phyloP scores from a whole-genome alignment of 257 asterid species.

The Orobanche coerulescens region DNA sequence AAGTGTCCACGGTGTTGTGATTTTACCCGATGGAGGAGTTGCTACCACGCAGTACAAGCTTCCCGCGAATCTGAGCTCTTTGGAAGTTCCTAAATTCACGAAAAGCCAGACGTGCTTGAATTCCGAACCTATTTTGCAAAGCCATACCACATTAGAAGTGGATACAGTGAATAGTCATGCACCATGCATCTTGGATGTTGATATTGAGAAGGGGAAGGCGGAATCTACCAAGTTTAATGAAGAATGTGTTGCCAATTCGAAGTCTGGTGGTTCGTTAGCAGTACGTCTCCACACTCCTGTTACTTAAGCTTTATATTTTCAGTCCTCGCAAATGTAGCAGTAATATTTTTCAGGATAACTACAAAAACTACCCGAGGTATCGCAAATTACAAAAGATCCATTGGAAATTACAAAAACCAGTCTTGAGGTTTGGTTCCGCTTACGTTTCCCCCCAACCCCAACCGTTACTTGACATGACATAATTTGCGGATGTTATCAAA shows the following conservation, averaged over 20 bases:
- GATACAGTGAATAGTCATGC: slow-evolving; percentile 38
- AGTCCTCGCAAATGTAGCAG: slow-evolving; percentile 10
- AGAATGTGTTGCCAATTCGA: slow-evolving; percentile 37
- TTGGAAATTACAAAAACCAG: too few species aligned
- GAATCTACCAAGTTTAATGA: slow-evolving; percentile 37
- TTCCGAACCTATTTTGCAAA: slow-evolving; percentile 35
- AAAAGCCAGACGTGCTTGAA: slow-evolving; percentile 39
- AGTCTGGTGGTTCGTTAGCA: slow-evolving; percentile 47
- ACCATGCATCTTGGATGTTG: slow-evolving; percentile 36
- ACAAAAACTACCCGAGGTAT: too few species aligned
- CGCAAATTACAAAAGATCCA: too few species aligned
- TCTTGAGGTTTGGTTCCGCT: too few species aligned
- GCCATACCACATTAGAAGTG: slow-evolving; percentile 32
- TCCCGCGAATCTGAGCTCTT: slow-evolving; percentile 18
- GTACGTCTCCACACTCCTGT: slow-evolving; percentile 37
- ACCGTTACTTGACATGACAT: too few species aligned
- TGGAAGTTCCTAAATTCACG: slow-evolving; percentile 33
- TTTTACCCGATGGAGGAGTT: slow-evolving; percentile 34
- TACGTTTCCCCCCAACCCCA: too few species aligned
- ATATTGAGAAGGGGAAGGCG: slow-evolving; percentile 60
- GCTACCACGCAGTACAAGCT: slow-evolving; percentile 23
- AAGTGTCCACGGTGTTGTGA: slow-evolving; percentile 27
- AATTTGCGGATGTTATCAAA: too few species aligned
- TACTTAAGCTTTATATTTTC: slow-evolving; percentile 4
- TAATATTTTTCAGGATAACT: too few species aligned